phyloP scores from a whole-genome alignment of 345 rosid species.

The Eucalyptus regnans region DNA sequence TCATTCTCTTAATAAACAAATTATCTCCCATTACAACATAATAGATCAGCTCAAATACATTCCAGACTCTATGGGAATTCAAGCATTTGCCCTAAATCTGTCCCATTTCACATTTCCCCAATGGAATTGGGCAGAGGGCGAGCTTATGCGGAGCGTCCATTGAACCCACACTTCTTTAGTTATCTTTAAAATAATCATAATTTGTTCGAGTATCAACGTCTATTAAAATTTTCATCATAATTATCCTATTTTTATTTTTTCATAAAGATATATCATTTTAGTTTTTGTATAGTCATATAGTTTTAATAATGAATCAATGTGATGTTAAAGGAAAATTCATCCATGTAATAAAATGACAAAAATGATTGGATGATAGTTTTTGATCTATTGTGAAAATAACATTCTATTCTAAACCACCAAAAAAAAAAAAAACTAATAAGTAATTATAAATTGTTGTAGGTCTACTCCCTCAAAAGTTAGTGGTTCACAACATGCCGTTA shows the following conservation, averaged over 20 bases:
- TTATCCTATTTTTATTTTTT: no score
- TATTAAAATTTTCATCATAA: no score
- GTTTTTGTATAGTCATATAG: neutral
- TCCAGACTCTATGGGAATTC: neutral
- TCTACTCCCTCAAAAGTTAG: fast-evolving
- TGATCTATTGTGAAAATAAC: fast-evolving
- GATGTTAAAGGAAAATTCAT: no score
- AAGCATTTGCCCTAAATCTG: no score
- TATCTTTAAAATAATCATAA: no score
- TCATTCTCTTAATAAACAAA: neutral
- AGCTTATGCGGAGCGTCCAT: fast-evolving
- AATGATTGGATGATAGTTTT: no score
- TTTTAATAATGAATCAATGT: neutral
- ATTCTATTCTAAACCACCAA: fast-evolving
- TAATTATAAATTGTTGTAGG: fast-evolving
- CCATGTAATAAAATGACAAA: no score
- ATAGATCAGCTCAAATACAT: neutral
- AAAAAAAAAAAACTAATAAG: no score
- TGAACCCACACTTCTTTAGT: no score
- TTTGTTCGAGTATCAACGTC: fast-evolving
- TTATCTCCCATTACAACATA: neutral
- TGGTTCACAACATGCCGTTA: fast-evolving
- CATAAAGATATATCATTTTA: no score
- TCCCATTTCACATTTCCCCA: neutral
- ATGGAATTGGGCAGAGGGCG: no score